Conservation (phyloP, 2,329 filamentous ascomycete species). For the Leptographium radiaticola region DNA sequence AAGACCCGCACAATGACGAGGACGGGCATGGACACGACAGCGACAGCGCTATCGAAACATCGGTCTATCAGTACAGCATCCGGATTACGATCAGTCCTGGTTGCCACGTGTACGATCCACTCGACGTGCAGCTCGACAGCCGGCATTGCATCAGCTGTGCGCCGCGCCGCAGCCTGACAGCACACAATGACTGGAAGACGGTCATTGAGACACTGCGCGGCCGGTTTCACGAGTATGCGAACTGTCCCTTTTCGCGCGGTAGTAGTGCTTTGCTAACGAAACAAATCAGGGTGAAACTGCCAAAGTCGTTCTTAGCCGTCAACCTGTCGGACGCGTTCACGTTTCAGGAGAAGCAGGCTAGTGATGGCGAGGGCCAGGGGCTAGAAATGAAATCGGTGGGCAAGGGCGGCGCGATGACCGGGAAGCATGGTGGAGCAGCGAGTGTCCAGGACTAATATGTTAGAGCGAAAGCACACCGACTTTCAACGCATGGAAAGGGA, state of each 20-base stretch:
- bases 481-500: too few relatives aligned
- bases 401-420: not conserved
- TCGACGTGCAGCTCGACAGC: constrained; percentile 92
- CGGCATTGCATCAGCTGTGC: constrained; percentile 94
- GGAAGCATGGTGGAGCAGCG: too few relatives aligned
- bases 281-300: constrained; percentile 44
- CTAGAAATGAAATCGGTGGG: constrained; percentile 31
- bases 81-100: constrained; percentile 91
- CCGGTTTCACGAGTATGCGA: constrained; percentile 80
- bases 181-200: constrained; percentile 89
- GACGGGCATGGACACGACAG: not conserved
- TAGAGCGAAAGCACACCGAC: too few relatives aligned
- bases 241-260: not conserved
- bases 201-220: constrained; percentile 91
- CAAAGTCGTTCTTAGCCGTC: constrained; percentile 52
- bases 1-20: not conserved
- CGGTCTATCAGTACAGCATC: constrained; percentile 83
- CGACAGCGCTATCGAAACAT: constrained; percentile 29
- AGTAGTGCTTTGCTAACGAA: not conserved
- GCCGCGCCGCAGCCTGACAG: constrained; percentile 76
- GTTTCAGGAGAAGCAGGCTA: constrained; percentile 41
- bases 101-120: constrained; percentile 89
- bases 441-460: too few relatives aligned
- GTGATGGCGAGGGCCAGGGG: constrained; percentile 22
- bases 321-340: constrained; percentile 51